Conservation (phyloP, 179 eudicot species). For the Patellifolia procumbens region DNA sequence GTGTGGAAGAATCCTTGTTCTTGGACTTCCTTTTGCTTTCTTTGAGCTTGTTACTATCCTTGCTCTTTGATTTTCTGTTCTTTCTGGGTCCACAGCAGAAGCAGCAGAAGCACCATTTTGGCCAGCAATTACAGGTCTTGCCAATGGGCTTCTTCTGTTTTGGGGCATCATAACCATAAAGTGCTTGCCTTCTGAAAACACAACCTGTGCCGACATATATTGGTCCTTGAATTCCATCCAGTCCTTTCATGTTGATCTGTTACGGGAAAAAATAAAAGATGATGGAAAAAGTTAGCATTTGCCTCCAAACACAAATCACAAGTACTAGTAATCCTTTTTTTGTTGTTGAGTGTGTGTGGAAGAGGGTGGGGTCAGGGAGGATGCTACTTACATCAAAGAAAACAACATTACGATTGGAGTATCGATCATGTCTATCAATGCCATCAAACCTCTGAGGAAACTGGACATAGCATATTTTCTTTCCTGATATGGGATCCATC, state of each 20-base stretch:
- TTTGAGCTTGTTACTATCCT: slow-evolving; percentile 46
- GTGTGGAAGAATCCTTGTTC: slow-evolving; percentile 61
- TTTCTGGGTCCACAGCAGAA: slow-evolving; percentile 55
- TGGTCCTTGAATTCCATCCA: slow-evolving; percentile 98
- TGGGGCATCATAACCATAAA: slow-evolving; percentile 84
- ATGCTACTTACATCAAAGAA: slow-evolving; percentile 83
- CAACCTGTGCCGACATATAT: slow-evolving; percentile 95
- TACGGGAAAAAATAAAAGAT: background rate
- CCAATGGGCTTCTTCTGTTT: slow-evolving; percentile 69
- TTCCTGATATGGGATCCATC: slow-evolving; percentile 88
- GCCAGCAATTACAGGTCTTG: slow-evolving; percentile 93
- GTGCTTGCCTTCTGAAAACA: slow-evolving; percentile 89
- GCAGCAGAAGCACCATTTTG: slow-evolving; percentile 77
- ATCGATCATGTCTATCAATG: slow-evolving; percentile 86
- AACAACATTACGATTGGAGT: slow-evolving; percentile 89
- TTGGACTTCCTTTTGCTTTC: slow-evolving; percentile 45
- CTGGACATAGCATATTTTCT: slow-evolving; percentile 85
- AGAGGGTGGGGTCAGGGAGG: background rate
- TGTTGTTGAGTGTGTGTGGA: background rate
- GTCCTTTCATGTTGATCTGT: slow-evolving; percentile 97
- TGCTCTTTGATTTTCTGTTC: slow-evolving; percentile 51
- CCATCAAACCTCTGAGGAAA: slow-evolving; percentile 98
- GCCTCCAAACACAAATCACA: background rate
- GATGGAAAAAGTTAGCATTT: background rate
- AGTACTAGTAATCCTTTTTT: background rate